Evolutionary conservation across 2,329 filamentous ascomycete species (phyloP), one percentile per base, ranked within the genome.

Genomic region (Fusarium incarnatum): DNA sequence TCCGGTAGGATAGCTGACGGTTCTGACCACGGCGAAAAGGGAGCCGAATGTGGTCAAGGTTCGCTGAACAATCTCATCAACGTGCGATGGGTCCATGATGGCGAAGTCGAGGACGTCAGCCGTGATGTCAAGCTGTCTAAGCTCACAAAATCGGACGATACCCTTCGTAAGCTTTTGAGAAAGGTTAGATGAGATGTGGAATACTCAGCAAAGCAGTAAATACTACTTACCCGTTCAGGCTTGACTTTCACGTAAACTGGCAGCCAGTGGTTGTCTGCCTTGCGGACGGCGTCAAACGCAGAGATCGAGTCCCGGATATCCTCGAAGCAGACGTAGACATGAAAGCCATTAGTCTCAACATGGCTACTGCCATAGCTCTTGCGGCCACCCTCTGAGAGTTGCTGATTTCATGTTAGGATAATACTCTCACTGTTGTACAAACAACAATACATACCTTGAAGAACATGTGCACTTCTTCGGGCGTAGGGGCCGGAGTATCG

Each of bases 221-320:
- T 7, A 10, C 6, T 12, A 46, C 48, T 47, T 44, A 78, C 74
- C 32, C 70, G 68, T 4, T 49, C 47, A 7, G 28, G 25, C 6
- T 64, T 42, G 12, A 64, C 55, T 18, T 67, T 66, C 22, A 73
- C 54, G 25, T 78, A 81, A 6, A 65, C 61, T 2, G 76, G 65
- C 48, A 77, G 75, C 86, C 87, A 90, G 34, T 80, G 79, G 13
- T 81, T 78, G 47, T 80, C 79, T 34, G 80, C 77, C 20, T 83
- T 70, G 3, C 81, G 79, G 28, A 86, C 76, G 53, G 84, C 85
- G 15, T 83, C 79, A 59, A 84, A 81, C 10, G 86, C 83, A 32
- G 82, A 81, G 55, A 82, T 85, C 9, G 89, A 84, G 76, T 91
- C 88, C 52, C 87, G 84, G 52, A 90, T 85, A 71, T 92, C 89